These are phyloP conservation scores for Phragmites australis DNA, from an alignment of 176 grass and related monocot genomes.

Conservation along the genomic window DNA sequence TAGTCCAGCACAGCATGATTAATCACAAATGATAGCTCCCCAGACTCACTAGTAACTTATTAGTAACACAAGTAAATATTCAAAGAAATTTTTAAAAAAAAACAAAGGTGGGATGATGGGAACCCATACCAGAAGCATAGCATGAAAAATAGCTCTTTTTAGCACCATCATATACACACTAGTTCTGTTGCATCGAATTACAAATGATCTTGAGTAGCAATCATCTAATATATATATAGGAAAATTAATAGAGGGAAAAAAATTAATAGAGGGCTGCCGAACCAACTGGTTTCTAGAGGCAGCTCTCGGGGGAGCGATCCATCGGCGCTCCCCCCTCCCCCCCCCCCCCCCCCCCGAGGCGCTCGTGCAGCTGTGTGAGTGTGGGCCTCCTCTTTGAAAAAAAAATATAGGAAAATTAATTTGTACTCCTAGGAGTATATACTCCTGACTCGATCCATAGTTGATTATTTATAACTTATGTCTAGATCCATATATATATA, in stretches of 20 bases:
- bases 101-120: neutral
- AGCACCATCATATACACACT: neutral
- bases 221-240: neutral
- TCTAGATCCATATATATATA: too few species aligned
- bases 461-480: too few species aligned
- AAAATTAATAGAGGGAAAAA: neutral
- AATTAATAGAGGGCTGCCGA: too few species aligned
- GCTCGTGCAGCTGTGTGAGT: too few species aligned
- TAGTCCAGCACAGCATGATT: conserved; percentile 10
- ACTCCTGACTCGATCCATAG: too few species aligned
- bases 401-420: too few species aligned
- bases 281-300: too few species aligned
- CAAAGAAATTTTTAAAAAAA: neutral
- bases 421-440: too few species aligned
- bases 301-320: too few species aligned
- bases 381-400: too few species aligned
- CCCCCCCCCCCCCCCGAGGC: too few species aligned
- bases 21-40: neutral
- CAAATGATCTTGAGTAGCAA: neutral
- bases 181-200: neutral
- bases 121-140: neutral
- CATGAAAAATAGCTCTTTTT: neutral
- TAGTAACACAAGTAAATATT: neutral
- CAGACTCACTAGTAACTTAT: neutral
- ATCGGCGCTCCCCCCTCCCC: too few species aligned